Evolutionary conservation across 495 filamentous ascomycete species (phyloP).

Genomic region (Rhypophila decipiens): DNA sequence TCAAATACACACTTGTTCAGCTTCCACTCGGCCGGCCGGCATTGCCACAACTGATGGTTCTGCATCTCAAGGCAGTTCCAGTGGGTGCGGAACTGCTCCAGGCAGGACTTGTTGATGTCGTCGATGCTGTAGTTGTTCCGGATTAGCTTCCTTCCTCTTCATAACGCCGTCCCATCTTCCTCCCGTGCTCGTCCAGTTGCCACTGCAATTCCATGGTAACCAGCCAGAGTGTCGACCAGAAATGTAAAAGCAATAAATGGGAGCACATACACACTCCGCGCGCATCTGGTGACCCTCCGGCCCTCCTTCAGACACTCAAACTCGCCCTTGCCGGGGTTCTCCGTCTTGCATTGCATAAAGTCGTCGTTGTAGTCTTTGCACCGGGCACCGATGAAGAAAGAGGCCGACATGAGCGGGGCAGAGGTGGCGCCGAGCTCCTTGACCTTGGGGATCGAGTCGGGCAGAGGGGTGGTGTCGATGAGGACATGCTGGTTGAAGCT

Average conservation of each 20-base stretch:
- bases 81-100: constrained; percentile 83
- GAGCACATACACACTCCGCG: constrained; percentile 80
- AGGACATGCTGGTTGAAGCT: constrained; percentile 93
- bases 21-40: constrained; percentile 68
- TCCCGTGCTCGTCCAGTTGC: too few species aligned
- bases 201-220: not conserved
- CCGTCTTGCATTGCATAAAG: constrained; percentile 97
- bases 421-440: constrained; percentile 86
- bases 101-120: constrained; percentile 92
- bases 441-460: constrained; percentile 82
- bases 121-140: too few species aligned
- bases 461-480: constrained; percentile 93
- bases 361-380: constrained; percentile 97
- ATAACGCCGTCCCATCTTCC: too few species aligned
- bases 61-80: constrained; percentile 95
- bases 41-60: constrained; percentile 95
- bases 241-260: not conserved
- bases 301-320: constrained; percentile 94
- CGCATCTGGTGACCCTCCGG: constrained; percentile 91
- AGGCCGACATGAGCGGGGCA: constrained; percentile 81
- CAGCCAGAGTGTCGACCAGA: not conserved
- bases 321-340: constrained; percentile 80
- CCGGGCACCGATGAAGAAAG: constrained; percentile 95
- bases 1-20: constrained; percentile 92
- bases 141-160: too few species aligned